These are phyloP conservation scores for Trifolium subterraneum DNA, from an alignment of 306 rosid species.

Conservation along the genomic window DNA sequence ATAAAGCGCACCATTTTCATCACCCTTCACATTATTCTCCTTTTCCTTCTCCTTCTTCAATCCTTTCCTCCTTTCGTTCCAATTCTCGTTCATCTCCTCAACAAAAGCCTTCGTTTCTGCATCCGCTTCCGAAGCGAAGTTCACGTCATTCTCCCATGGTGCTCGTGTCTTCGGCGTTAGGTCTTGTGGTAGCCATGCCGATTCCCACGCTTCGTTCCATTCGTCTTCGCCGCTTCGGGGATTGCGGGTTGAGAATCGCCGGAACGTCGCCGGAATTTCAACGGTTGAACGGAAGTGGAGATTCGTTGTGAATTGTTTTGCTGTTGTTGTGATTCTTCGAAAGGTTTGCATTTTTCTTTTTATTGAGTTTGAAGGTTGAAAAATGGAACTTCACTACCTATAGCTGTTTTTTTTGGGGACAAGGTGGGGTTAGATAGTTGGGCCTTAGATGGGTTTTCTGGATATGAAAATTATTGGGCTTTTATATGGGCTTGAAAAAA, in stretches of 20 bases:
- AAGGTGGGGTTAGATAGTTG: background rate
- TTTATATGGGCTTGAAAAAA: background rate
- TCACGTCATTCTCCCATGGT: slow-evolving; percentile 86
- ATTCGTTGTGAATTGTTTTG: background rate
- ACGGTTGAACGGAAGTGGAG: background rate
- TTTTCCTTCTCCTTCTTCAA: slow-evolving; percentile 46
- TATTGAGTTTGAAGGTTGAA: background rate
- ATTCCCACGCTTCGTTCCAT: slow-evolving; percentile 95
- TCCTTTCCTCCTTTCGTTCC: slow-evolving; percentile 72
- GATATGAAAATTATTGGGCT: background rate
- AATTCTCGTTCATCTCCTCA: slow-evolving; percentile 89
- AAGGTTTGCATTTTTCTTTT: slow-evolving; percentile 5
- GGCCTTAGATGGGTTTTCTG: background rate
- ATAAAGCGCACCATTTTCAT: slow-evolving; percentile 57
- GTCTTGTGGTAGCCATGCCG: slow-evolving; percentile 94
- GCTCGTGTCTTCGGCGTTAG: slow-evolving; percentile 59
- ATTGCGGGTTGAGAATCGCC: slow-evolving; percentile 34
- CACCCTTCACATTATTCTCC: slow-evolving; percentile 33
- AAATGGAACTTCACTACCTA: background rate
- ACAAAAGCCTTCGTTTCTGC: slow-evolving; percentile 83
- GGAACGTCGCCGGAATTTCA: background rate
- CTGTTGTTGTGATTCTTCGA: background rate
- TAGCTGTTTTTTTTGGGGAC: background rate
- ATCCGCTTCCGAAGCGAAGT: slow-evolving; percentile 61
- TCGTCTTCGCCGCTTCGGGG: slow-evolving; percentile 69